Conservation (phyloP, 2,329 filamentous ascomycete species). For the Colletotrichum sp. region DNA sequence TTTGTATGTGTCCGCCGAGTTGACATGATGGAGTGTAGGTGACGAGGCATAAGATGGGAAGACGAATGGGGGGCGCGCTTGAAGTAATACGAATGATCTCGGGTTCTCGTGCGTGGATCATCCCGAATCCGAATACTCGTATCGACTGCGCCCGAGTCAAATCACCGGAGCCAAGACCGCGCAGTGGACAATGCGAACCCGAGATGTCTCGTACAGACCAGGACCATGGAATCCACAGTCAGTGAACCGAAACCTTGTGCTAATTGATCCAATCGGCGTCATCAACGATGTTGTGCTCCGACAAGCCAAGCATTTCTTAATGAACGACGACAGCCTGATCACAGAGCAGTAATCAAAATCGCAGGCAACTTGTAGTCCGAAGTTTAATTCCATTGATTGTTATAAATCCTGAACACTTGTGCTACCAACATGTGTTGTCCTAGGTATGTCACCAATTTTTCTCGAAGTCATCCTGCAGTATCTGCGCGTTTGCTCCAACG, state of each 20-base stretch:
- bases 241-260: not conserved
- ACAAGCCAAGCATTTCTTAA: not conserved
- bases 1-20: not conserved
- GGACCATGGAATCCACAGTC: not conserved
- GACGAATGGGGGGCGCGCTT: not conserved
- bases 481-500: not conserved
- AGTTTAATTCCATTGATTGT: too few species aligned
- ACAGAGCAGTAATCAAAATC: fast-evolving
- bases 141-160: not conserved
- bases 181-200: not conserved
- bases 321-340: not conserved
- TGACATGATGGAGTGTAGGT: not conserved
- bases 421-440: fast-evolving
- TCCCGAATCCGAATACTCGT: not conserved
- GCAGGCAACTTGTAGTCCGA: not conserved
- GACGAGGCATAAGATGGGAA: not conserved
- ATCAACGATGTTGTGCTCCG: fast-evolving
- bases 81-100: not conserved
- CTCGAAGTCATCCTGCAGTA: not conserved
- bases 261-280: fast-evolving
- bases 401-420: fast-evolving
- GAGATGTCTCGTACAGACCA: not conserved
- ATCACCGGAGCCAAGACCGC: not conserved
- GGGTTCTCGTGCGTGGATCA: not conserved
- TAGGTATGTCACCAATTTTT: not conserved